phyloP scores from a whole-genome alignment of 2,329 filamentous ascomycete genomes.

The Didymella pinodella region DNA sequence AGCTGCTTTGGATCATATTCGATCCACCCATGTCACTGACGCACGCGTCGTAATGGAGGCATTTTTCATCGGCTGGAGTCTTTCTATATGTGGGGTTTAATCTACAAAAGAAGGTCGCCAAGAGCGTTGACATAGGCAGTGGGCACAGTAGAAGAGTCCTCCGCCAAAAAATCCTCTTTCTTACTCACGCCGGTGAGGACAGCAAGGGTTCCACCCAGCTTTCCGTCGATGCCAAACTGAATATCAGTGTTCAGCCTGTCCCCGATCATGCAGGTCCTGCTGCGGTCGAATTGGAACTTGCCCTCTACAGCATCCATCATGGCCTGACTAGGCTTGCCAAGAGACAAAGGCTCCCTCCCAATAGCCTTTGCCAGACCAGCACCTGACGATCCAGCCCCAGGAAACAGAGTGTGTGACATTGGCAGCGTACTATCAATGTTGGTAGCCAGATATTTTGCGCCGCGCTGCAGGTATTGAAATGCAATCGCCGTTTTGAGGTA shows the following conservation, averaged over 20 bases:
- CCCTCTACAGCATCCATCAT: conserved; percentile 99
- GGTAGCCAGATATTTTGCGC: conserved; percentile 88
- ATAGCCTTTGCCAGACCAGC: conserved; percentile 74
- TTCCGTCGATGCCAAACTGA: conserved; percentile 89
- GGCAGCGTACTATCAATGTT: conserved; percentile 93
- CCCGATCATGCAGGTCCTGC: conserved; percentile 91
- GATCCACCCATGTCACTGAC: background rate
- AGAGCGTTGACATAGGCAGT: conserved; percentile 85
- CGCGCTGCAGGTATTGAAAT: conserved; percentile 82
- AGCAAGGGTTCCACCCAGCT: conserved; percentile 86
- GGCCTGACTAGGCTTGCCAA: conserved; percentile 95
- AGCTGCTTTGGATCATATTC: conserved; percentile 13
- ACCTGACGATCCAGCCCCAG: conserved; percentile 85
- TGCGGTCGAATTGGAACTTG: conserved; percentile 87
- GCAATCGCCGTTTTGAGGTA: conserved; percentile 90
- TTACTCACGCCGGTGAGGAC: conserved; percentile 90
- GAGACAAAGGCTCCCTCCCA: conserved; percentile 72
- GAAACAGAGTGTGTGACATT: conserved; percentile 81
- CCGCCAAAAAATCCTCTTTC: conserved; percentile 81
- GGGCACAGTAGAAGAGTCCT: conserved; percentile 74
- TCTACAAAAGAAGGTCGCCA: conserved; percentile 69
- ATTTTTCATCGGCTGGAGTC: background rate
- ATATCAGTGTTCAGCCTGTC: conserved; percentile 96
- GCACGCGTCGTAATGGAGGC: background rate
- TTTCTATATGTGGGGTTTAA: background rate